Base-by-base conservation (phyloP, 2,329 filamentous ascomycete species). In the Diplodia scrobiculata region DNA sequence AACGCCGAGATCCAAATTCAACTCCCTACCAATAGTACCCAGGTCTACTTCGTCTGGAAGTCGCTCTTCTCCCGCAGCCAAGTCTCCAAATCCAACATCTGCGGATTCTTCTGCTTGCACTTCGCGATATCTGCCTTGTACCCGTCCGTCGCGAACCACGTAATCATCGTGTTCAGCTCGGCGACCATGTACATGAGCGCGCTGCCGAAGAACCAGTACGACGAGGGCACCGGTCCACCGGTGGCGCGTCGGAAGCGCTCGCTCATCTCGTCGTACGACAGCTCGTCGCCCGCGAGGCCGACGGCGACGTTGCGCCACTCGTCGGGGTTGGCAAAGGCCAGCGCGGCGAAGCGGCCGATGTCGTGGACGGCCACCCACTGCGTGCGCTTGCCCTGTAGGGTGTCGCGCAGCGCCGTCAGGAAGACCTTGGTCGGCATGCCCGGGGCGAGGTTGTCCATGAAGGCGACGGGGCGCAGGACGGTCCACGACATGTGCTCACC, bases 391-490 rank as follows among this genome's bases (percentile, higher is more conserved):
- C 75, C 79, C 54, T 78, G 72, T 17, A 84, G 66, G 0, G 74
- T 75, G 41, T 78, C 75, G 41, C 78, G 73, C 72, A 81, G 79
- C 14, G 79, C 76, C 0, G 82, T 78, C 0, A 80, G 72, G 71
- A 85, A 84, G 1, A 81, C 76, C 66, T 81, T 82, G 3, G 82
- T 82, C 9, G 78, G 68, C 69, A 84, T 81, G 11, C 78, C 78
- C 0, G 80, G 78, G 1, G 71, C 74, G 4, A 85, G 70, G 74
- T 88, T 87, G 60, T 89, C 86, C 79, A 87, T 85, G 76, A 89
- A 89, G 1, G 83, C 84, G 0, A 84, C 83, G 0, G 87, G 87
- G 3, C 87, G 82, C 2, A 89, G 76, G 47, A 89, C 84, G 0
- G 85, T 88, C 83, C 84, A 89, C 6, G 76, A 76, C 85, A 87